Evolutionary conservation across 140 eudicot genomes (phyloP).

Genomic region (Flaveria floridana): DNA sequence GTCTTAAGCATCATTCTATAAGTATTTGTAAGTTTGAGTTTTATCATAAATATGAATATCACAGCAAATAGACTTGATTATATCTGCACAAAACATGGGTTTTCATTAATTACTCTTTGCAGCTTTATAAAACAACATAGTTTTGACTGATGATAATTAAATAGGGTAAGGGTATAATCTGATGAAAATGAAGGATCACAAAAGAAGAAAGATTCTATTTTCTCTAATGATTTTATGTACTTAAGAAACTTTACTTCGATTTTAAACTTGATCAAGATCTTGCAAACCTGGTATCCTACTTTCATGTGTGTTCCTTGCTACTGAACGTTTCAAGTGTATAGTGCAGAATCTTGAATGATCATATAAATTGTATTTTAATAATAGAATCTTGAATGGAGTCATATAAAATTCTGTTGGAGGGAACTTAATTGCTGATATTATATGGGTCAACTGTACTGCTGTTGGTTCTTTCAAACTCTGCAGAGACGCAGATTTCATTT

Average conservation of each 20-base stretch:
- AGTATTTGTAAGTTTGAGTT: background rate
- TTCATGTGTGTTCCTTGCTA: background rate
- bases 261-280: background rate
- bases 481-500: background rate
- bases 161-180: background rate
- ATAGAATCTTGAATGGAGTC: background rate
- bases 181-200: too few relatives aligned
- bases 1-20: background rate
- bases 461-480: background rate
- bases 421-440: background rate
- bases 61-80: background rate
- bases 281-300: background rate
- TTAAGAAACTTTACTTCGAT: background rate
- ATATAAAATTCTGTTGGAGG: background rate
- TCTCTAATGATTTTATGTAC: background rate
- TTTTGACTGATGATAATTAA: background rate
- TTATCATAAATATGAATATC: conserved; percentile 1
- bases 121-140: conserved; percentile 1
- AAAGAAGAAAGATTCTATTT: background rate
- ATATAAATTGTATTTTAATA: background rate
- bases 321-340: background rate
- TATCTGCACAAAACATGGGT: background rate
- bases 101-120: background rate
- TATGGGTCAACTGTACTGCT: background rate
- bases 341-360: background rate